phyloP scores from a whole-genome alignment of 2,329 filamentous ascomycete genomes.

The Nothopassalora personata region DNA sequence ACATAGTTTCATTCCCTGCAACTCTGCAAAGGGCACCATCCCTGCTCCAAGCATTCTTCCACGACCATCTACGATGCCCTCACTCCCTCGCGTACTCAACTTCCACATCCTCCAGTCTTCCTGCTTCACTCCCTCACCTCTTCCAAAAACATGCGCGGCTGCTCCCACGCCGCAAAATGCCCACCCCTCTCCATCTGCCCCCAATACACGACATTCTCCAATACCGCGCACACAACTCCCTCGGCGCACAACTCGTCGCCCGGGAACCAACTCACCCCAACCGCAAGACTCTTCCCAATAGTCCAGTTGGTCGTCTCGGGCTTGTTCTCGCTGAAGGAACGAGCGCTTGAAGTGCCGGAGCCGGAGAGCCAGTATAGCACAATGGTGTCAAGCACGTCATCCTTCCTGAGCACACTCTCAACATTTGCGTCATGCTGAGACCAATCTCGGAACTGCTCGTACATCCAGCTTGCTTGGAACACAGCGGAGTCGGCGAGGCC shows the following conservation, averaged over 20 bases:
- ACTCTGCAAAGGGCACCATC: no score
- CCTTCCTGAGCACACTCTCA: constrained; percentile 23
- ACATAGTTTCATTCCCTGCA: no score
- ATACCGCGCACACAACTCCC: constrained; percentile 16
- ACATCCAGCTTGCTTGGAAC: constrained; percentile 21
- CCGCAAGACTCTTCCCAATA: constrained; percentile 18
- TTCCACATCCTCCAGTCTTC: no score
- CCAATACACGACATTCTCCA: constrained; percentile 13
- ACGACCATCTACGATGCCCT: no score
- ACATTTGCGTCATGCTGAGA: constrained; percentile 16
- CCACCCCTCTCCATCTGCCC: constrained; percentile 13
- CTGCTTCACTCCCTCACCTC: constrained; percentile 6
- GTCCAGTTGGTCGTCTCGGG: constrained; percentile 18
- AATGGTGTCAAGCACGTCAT: constrained; percentile 27
- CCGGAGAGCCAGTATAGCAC: constrained; percentile 28
- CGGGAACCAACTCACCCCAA: constrained; percentile 20
- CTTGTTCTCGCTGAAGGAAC: constrained; percentile 24
- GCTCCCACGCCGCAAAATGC: constrained; percentile 18
- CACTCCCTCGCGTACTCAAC: no score
- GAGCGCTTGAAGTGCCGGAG: constrained; percentile 24
- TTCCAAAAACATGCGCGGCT: constrained; percentile 8
- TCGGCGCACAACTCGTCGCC: constrained; percentile 15
- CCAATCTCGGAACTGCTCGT: constrained; percentile 20
- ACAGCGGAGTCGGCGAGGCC: constrained; percentile 21
- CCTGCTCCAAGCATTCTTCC: constrained; percentile 11